These are phyloP conservation scores for Flaveria brownii DNA, from an alignment of 129 eudicot species.

Conservation along the genomic window DNA sequence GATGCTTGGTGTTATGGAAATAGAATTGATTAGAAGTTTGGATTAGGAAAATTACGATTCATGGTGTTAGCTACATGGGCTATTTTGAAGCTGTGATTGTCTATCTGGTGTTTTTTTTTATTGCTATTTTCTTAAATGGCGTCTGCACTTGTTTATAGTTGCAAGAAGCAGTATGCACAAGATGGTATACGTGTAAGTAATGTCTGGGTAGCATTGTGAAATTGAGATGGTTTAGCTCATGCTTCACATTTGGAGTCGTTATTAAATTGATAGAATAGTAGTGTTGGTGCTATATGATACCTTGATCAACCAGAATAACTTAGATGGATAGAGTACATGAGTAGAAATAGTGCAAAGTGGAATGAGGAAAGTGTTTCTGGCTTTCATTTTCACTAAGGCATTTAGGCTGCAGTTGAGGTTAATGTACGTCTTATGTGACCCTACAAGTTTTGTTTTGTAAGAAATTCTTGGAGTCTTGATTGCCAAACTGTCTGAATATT, in stretches of 20 bases:
- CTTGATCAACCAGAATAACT: background rate
- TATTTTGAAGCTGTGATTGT: too few species aligned
- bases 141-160: background rate
- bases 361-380: constrained; percentile 1
- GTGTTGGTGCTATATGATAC: constrained; percentile 9
- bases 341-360: constrained; percentile 1
- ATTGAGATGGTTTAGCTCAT: too few species aligned
- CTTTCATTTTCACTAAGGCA: background rate
- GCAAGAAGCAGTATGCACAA: background rate
- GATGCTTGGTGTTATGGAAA: too few species aligned
- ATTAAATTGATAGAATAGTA: background rate
- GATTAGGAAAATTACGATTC: too few species aligned
- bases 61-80: too few species aligned
- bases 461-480: background rate
- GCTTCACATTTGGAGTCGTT: background rate
- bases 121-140: background rate
- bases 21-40: too few species aligned
- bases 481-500: background rate
- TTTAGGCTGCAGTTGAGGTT: background rate
- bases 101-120: too few species aligned
- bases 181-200: too few species aligned
- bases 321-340: constrained; percentile 4
- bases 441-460: background rate
- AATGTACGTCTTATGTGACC: constrained; percentile 9
- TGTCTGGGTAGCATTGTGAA: background rate